phyloP scores from a whole-genome alignment of 306 rosid genomes.

The Acmispon strigosus region DNA sequence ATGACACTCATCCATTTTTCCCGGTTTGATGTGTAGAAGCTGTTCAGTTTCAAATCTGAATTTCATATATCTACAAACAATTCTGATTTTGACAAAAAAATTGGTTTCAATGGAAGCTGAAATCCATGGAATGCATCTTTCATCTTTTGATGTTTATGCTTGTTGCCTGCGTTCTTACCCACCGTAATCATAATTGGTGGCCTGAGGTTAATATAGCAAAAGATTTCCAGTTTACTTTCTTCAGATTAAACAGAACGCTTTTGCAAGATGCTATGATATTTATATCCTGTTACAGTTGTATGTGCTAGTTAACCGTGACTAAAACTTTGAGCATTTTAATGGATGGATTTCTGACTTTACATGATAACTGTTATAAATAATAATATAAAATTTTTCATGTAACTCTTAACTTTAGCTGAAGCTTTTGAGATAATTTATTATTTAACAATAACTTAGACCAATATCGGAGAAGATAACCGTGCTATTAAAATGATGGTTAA shows the following conservation, averaged over 20 bases:
- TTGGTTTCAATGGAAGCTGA: neutral
- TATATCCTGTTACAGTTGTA: neutral
- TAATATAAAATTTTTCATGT: too few relatives aligned
- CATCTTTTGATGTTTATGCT: neutral
- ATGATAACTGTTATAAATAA: too few relatives aligned
- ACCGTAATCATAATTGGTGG: neutral
- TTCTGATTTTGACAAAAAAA: neutral
- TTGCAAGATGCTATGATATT: neutral
- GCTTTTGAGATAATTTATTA: too few relatives aligned
- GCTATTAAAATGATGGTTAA: neutral
- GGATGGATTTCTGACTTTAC: neutral
- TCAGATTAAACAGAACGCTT: neutral
- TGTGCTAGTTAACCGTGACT: neutral
- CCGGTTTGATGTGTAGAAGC: constrained; percentile 3
- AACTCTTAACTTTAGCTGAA: too few relatives aligned
- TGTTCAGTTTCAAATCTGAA: neutral
- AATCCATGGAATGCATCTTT: neutral
- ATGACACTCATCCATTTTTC: neutral
- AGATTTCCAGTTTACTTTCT: neutral
- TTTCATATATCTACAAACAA: neutral
- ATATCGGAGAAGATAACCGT: neutral
- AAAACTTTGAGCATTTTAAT: neutral
- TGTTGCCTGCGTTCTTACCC: neutral
- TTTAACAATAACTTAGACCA: neutral
- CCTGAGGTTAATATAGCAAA: neutral